Evolutionary conservation across 305 asterid genomes (phyloP).

Genomic region (Solanum hybrid): DNA sequence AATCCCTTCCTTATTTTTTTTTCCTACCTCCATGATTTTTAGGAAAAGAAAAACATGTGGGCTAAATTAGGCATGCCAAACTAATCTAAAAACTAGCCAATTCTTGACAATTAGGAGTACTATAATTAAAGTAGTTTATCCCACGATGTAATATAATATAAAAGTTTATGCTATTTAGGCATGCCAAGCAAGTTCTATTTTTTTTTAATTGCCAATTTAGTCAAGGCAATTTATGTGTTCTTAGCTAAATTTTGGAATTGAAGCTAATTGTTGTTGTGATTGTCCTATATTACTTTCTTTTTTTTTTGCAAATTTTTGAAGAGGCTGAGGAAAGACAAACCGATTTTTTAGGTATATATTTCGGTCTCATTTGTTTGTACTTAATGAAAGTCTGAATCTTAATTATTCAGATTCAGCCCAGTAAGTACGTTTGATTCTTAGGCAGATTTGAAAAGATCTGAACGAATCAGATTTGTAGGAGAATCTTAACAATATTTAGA

Average conservation of each 20-base stretch:
- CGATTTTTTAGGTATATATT: background rate
- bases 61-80: background rate
- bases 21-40: background rate
- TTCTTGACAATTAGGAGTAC: background rate
- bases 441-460: too few species aligned
- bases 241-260: background rate
- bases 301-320: background rate
- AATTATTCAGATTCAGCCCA: too few species aligned
- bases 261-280: background rate
- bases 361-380: too few species aligned
- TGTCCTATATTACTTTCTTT: background rate
- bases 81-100: background rate
- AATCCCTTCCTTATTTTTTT: too few species aligned
- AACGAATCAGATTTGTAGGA: background rate
- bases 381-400: too few species aligned
- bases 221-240: background rate
- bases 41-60: background rate
- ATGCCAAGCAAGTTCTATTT: background rate
- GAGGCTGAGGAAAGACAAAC: background rate
- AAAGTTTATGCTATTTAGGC: background rate
- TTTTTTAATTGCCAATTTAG: background rate
- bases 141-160: background rate
- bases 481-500: background rate
- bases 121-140: background rate
- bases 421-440: too few species aligned